These are phyloP conservation scores for Bolboschoenoplectus hybrid DNA, from an alignment of 202 grass and related monocot species.

Conservation along the genomic window DNA sequence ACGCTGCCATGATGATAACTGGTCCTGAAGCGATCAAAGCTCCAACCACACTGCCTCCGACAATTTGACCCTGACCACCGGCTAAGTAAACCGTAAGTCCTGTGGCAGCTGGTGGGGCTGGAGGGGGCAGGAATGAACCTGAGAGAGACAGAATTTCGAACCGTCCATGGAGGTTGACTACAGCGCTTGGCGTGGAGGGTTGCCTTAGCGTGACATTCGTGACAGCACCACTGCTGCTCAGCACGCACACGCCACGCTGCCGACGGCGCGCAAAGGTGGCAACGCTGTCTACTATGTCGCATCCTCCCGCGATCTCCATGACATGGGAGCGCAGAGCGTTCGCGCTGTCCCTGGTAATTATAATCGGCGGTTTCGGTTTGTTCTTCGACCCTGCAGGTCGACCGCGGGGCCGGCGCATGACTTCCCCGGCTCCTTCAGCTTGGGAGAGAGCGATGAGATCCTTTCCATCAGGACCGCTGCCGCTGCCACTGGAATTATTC, in stretches of 20 bases:
- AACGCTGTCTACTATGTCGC: constrained; percentile 78
- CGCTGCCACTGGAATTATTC: constrained; percentile 34
- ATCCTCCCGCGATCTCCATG: constrained; percentile 87
- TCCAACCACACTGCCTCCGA: constrained; percentile 75
- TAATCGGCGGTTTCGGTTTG: constrained; percentile 93
- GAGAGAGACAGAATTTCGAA: constrained; percentile 95
- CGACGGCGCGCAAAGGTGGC: constrained; percentile 68
- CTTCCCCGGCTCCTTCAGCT: constrained; percentile 21
- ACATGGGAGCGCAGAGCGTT: constrained; percentile 85
- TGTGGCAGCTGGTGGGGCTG: constrained; percentile 64
- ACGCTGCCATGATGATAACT: constrained; percentile 92
- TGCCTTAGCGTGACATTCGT: constrained; percentile 73
- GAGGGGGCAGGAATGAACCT: constrained; percentile 86
- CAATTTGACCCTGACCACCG: constrained; percentile 80
- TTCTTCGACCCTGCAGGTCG: constrained; percentile 91
- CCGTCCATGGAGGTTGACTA: constrained; percentile 60
- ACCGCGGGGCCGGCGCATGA: constrained; percentile 69
- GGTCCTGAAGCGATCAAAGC: constrained; percentile 67
- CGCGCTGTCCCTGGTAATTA: constrained; percentile 94
- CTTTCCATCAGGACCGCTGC: constrained; percentile 29
- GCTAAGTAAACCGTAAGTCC: constrained; percentile 89
- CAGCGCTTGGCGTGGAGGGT: constrained; percentile 45
- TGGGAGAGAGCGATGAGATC: constrained; percentile 31
- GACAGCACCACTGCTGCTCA: constrained; percentile 73
- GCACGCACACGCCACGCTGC: constrained; percentile 83